Percentiles rank a stretch among this genome's conserved stretches.
phyloP scores from a whole-genome alignment of 306 rosid genomes.

The Dryas octopetala region DNA sequence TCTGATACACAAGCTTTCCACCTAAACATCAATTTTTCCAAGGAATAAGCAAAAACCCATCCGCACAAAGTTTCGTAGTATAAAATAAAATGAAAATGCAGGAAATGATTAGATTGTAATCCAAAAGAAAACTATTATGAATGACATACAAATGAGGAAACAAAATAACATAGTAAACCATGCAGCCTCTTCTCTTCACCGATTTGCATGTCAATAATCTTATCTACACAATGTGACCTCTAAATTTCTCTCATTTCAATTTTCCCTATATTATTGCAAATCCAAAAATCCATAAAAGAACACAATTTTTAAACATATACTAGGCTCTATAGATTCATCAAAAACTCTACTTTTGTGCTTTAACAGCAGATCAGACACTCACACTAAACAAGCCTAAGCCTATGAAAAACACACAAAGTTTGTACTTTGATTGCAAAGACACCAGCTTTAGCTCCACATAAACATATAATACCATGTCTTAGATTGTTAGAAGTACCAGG shows the following conservation, averaged over 20 bases:
- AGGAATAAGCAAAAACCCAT: neutral
- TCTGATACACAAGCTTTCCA: conserved; percentile 36
- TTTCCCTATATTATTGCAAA: neutral
- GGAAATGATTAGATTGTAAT: neutral
- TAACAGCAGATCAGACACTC: neutral
- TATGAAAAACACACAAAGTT: neutral
- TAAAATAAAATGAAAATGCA: neutral
- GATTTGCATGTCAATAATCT: neutral
- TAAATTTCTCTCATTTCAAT: neutral
- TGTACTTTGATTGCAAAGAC: neutral
- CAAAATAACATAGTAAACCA: neutral
- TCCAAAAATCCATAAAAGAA: neutral
- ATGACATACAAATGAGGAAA: neutral
- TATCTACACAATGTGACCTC: neutral
- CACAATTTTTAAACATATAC: neutral
- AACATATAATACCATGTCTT: neutral
- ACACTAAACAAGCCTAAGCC: neutral
- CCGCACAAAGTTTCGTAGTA: neutral
- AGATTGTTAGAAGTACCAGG: neutral
- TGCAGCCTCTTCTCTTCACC: neutral
- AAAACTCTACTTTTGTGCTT: neutral
- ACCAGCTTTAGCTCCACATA: neutral
- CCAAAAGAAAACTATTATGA: neutral
- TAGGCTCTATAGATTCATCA: neutral
- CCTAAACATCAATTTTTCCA: conserved; percentile 1